Conservation (phyloP, 176 grass and related monocot species). For the Puccinellia tenuiflora region DNA sequence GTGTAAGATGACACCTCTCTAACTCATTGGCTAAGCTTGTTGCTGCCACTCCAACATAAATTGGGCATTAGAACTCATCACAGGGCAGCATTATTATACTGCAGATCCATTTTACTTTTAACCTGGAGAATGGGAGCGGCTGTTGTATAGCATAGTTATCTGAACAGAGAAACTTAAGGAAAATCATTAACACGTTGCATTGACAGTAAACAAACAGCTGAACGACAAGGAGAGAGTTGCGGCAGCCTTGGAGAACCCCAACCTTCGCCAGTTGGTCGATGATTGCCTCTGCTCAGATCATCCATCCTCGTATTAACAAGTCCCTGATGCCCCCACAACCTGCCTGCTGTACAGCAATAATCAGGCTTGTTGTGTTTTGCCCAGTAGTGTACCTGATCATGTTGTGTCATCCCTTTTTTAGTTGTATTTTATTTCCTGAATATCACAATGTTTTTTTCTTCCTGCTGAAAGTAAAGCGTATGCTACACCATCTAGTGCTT, state of each 20-base stretch:
- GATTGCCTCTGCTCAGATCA: conserved; percentile 85
- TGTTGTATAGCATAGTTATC: background rate
- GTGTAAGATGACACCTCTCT: background rate
- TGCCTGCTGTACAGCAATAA: conserved; percentile 42
- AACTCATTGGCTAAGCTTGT: background rate
- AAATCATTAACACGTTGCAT: conserved; percentile 17
- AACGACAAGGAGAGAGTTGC: conserved; percentile 97
- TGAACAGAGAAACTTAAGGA: background rate
- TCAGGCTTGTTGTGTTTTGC: conserved; percentile 34
- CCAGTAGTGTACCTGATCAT: conserved; percentile 7
- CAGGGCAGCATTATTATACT: background rate
- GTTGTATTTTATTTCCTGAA: background rate
- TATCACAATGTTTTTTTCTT: background rate
- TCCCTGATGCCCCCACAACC: background rate
- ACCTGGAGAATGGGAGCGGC: background rate
- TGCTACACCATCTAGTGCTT: background rate
- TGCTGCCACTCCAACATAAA: background rate
- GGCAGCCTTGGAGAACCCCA: conserved; percentile 92
- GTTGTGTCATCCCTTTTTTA: background rate
- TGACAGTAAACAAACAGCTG: conserved; percentile 91
- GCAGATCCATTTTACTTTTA: background rate
- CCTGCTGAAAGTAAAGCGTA: background rate
- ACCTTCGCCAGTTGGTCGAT: conserved; percentile 85
- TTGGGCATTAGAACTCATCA: background rate
- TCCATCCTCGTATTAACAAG: conserved; percentile 41